Base-by-base conservation (phyloP, 768 basidiomycete genomes). In the Daedalea quercina region DNA sequence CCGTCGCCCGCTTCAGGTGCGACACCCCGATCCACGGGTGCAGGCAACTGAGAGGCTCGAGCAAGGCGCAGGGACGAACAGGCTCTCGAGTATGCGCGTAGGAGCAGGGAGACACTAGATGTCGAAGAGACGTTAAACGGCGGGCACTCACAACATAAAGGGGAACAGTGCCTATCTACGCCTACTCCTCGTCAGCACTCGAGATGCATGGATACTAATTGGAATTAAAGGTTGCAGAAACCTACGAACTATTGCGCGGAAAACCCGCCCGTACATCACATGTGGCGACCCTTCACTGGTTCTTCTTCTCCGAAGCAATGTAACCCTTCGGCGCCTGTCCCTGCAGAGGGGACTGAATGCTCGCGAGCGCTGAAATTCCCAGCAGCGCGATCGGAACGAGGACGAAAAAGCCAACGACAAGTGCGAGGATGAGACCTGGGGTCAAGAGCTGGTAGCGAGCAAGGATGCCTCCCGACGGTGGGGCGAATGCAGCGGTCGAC, bases 391-490 rank as follows among this genome's bases (percentile, higher is more conserved):
- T 67, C 1, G 91, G 87, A 22, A 91, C 62, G 12, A 88, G 70
- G 47, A 89, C 61, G 65, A 89, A 86, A 61, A 90, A 72, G 0
- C 70, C 69, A 43, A 90, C 67, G 46, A 90, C 75, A 17, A 91
- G 75, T 7, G 74, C 65, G 3, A 75, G 76, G 66, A 91, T 87
- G 45, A 92, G 74, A 0, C 76, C 85, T 1, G 90, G 85, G 0
- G 87, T 88, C 45, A 91, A 78, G 44, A 90, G 76, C 63, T 90
- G 87, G 66, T 90, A 90, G 31, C 74, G 79, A 55, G 82, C 76
- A 24, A 91, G 75, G 51, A 90, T 81, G 9, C 87, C 85, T 22
- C 77, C 80, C 8, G 75, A 66, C 1, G 73, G 65, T 12, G 53
- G 42, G 9, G 56, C 53, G 23, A 54, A 54, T 44, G 54, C 52